Conservation (phyloP, 371 early-diverging fungal genomes). For the Lichtheimia ramosa region DNA sequence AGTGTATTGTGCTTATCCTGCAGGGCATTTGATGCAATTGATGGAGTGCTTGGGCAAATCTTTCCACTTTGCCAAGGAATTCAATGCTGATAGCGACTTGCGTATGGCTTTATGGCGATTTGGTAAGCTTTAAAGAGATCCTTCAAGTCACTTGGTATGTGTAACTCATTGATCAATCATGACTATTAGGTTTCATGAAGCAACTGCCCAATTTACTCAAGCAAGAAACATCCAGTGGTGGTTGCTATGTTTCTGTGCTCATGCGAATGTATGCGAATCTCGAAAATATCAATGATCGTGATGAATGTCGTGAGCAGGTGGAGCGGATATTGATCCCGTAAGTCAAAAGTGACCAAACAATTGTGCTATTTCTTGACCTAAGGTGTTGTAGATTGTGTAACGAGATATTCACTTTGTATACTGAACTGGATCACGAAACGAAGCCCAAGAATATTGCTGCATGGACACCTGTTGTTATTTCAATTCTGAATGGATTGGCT, state of each 20-base stretch:
- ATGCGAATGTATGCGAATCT: constrained; percentile 56
- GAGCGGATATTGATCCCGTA: constrained; percentile 55
- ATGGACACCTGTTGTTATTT: constrained; percentile 58
- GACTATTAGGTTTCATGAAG: constrained; percentile 74
- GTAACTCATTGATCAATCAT: constrained; percentile 1
- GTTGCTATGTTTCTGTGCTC: constrained; percentile 50
- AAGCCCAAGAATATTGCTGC: constrained; percentile 55
- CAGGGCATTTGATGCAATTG: constrained; percentile 62
- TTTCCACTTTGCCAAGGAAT: constrained; percentile 80
- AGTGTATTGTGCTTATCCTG: constrained; percentile 63
- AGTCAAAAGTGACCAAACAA: constrained; percentile 11
- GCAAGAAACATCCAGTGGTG: constrained; percentile 67
- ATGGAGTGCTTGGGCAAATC: constrained; percentile 81
- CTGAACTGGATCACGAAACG: constrained; percentile 52
- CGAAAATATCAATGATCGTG: constrained; percentile 48
- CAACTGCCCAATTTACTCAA: constrained; percentile 87
- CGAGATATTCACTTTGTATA: constrained; percentile 49
- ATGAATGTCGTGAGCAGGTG: constrained; percentile 45
- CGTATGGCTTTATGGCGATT: constrained; percentile 77
- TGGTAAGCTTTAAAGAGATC: constrained; percentile 31
- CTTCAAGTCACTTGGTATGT: not conserved
- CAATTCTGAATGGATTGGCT: constrained; percentile 44
- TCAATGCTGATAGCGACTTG: constrained; percentile 80
- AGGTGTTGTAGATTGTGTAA: constrained; percentile 35
- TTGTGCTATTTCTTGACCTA: not conserved